These are phyloP conservation scores for Solanum medicagineum DNA, from an alignment of 257 asterid genomes.

Conservation along the genomic window DNA sequence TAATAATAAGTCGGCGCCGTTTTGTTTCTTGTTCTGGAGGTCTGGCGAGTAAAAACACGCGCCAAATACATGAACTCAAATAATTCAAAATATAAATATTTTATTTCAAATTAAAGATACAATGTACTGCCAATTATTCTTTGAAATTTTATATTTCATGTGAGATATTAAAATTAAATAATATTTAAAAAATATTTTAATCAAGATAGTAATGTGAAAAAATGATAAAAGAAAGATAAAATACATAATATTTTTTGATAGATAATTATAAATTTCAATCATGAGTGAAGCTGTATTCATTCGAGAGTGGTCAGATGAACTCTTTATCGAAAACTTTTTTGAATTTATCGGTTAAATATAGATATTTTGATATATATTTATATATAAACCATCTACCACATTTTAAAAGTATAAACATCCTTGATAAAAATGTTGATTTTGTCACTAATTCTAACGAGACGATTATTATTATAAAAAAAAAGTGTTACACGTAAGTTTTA, in stretches of 20 bases:
- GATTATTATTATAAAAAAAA: too few relatives aligned
- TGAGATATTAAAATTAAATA: background rate
- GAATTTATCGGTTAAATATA: too few relatives aligned
- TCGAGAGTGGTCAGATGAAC: too few relatives aligned
- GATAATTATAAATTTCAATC: too few relatives aligned
- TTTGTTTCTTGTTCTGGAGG: background rate
- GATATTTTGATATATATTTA: too few relatives aligned
- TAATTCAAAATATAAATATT: background rate
- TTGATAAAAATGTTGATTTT: too few relatives aligned
- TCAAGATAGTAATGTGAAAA: background rate
- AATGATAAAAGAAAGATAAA: background rate
- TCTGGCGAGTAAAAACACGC: background rate
- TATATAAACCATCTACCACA: too few relatives aligned
- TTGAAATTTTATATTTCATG: background rate
- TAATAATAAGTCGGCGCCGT: background rate
- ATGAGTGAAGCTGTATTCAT: too few relatives aligned
- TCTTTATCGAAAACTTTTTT: too few relatives aligned
- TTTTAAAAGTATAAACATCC: too few relatives aligned
- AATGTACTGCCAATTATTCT: background rate
- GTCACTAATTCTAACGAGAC: too few relatives aligned
- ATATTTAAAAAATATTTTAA: background rate
- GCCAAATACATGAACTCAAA: background rate
- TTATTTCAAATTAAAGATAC: background rate
- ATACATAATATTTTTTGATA: background rate
- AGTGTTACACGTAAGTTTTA: too few relatives aligned